Evolutionary conservation across 2,329 filamentous ascomycete species (phyloP), one percentile per base, ranked within the genome.

Genomic region (Rhinocladiella mackenziei): DNA sequence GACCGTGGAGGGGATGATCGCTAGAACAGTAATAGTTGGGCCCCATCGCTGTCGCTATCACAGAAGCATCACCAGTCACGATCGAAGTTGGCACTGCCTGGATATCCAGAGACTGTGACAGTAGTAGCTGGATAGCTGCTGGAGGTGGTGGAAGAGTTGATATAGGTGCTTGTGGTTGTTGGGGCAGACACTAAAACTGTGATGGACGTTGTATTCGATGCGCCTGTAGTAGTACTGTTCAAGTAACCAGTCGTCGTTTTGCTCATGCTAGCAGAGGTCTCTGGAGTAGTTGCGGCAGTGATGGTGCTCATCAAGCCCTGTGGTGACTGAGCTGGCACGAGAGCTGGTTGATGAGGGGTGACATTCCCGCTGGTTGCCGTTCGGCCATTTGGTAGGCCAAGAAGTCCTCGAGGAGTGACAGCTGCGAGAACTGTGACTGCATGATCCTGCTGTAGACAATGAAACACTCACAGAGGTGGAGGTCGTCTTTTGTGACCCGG

Each of bases 61-160:
- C 25, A n/a, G 25, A 28, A 28, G n/a, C 25, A 28, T 3, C n/a
- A 28, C n/a, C 25, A n/a, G n/a, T 35, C 5, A 22, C 8, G 18
- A 14, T 35, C 5, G 30, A 15, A 5, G 32, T 35, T n/a, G n/a
- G 22, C 32, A 22, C 32, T 35, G 13, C 17, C 10, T 11, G 18
- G 8, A 22, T 20, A 20, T 11, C 32, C 6, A 9, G 32, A 22
- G 18, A 10, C 18, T 17, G 34, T 26, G 8, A 37, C 34, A 5
- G 34, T 37, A 5, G 20, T 28, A n/a, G 22, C 20, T 26, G 34
- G 34, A 13, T 22, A 37, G 34, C 34, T 26, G 34, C 34, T 37
- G 30, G 14, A n/a, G n/a, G 26, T 17, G 4, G 35, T 45, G 20
- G 31, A 41, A 4, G 33, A 31, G 25, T 42, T 46, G 25, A 32